Conservation (phyloP, 1,284 basidiomycete genomes). For the Cerrena zonata region DNA sequence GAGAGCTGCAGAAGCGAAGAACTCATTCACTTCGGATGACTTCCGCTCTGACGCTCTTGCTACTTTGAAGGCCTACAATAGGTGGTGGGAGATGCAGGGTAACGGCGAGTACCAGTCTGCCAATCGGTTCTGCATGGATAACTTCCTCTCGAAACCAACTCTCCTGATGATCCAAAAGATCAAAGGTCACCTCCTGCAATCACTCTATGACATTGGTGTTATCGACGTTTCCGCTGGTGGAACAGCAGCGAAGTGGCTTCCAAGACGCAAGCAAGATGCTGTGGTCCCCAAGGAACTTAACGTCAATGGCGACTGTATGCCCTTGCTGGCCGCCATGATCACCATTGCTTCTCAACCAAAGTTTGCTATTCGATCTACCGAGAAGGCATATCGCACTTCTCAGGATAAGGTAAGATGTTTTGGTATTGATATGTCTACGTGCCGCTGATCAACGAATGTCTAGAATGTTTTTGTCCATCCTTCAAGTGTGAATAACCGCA, state of each 20-base stretch:
- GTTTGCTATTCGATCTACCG: constrained; percentile 79
- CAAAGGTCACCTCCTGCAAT: constrained; percentile 75
- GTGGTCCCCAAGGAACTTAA: constrained; percentile 68
- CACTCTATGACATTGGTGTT: constrained; percentile 77
- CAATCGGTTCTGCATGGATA: constrained; percentile 77
- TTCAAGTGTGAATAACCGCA: constrained; percentile 81
- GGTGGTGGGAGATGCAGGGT: constrained; percentile 73
- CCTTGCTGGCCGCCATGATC: constrained; percentile 82
- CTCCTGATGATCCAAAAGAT: constrained; percentile 81
- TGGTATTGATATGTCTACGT: constrained; percentile 9
- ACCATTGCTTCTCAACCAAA: constrained; percentile 89
- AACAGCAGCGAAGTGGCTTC: constrained; percentile 18
- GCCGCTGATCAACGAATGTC: constrained; percentile 9
- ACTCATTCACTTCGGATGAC: constrained; percentile 72
- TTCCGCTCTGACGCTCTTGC: constrained; percentile 87
- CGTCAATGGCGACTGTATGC: constrained; percentile 68
- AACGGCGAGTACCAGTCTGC: constrained; percentile 58
- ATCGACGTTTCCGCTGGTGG: constrained; percentile 73
- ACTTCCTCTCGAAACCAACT: constrained; percentile 85
- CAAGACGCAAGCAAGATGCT: constrained; percentile 24
- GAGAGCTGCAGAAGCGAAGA: constrained; percentile 67
- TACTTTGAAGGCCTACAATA: constrained; percentile 75
- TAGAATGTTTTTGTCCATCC: constrained; percentile 76
- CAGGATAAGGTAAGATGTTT: constrained; percentile 78
- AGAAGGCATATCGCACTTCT: constrained; percentile 71